Evolutionary conservation across 805 yeast species (phyloP), one percentile per base, ranked within the genome.

Genomic region (Soucietia sequanensis): DNA sequence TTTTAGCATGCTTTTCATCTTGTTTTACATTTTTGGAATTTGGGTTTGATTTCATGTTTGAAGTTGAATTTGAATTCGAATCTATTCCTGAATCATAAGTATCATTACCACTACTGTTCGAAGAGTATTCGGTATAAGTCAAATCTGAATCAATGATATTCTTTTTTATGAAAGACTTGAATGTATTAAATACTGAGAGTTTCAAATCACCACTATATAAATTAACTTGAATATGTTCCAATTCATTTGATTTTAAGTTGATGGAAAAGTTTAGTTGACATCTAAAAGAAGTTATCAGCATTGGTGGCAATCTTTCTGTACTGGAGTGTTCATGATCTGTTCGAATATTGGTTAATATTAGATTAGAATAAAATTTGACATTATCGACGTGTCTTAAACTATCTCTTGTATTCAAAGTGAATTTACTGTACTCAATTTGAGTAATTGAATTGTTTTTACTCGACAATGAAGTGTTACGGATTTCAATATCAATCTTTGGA

Each of bases 401-500:
- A 28, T 40, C 35, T 21, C 56, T 42, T 7, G 64, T 50, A 4
- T n/a, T 21, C 7, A 50, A 30, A 6, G 35, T 44, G 20, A 58
- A 44, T 31, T 40, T 47, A n/a, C 50, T 17, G 38, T 50, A 60
- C 14, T 52, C 58, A 6, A 49, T 14, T 12, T 31, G 37, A 8
- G 21, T 24, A 6, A 27, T 19, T 9, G 12, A 13, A 9, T 21
- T 27, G 28, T 23, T 28, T 5, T 35, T 7, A 9, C 14, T 28
- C 11, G 9, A 13, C 11, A 16, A 8, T n/a, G 20, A 4, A 5
- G 26, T 9, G 30, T 43, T 42, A 17, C 53, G 44, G 10, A 54
- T 25, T 39, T 57, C 66, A 10, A 57, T 28, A 24, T 53, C 56
- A 1, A 52, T 19, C 10, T 39, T 31, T 0, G 66, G 62, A 4